Conservation (phyloP, 495 filamentous ascomycete genomes). For the Cenococcum geophilum region DNA sequence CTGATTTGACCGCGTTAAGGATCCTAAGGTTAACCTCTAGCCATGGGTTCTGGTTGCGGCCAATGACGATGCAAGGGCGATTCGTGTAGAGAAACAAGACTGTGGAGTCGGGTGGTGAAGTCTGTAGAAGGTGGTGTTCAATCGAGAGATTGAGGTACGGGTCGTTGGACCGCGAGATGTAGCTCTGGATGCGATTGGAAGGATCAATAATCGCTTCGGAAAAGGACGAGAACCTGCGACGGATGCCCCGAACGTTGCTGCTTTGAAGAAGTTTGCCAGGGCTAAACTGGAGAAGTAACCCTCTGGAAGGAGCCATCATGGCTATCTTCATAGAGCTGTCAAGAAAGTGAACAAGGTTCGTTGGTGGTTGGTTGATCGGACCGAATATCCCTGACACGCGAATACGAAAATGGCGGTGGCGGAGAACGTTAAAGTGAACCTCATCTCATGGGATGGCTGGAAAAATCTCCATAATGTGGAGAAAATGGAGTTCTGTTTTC, state of each 20-base stretch:
- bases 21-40: conserved; percentile 71
- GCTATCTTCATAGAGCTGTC: background rate
- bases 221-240: conserved; percentile 35
- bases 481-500: too few relatives aligned
- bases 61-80: conserved; percentile 76
- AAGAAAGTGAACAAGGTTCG: background rate
- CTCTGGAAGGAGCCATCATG: conserved; percentile 40
- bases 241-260: background rate
- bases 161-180: conserved; percentile 65
- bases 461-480: too few relatives aligned
- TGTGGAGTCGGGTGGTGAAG: conserved; percentile 60
- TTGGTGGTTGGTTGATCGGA: background rate
- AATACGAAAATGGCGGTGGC: background rate
- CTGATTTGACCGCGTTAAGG: conserved; percentile 35
- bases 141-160: conserved; percentile 95
- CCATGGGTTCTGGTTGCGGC: conserved; percentile 97
- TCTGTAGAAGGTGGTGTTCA: conserved; percentile 80
- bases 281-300: conserved; percentile 16
- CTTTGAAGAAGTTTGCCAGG: background rate
- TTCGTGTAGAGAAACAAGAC: conserved; percentile 87
- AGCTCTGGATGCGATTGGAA: conserved; percentile 53
- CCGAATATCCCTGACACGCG: background rate
- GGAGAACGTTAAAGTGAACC: background rate
- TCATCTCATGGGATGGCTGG: background rate
- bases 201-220: conserved; percentile 42